Evolutionary conservation across 768 basidiomycete species (phyloP).

Genomic region (Lactarius tabidus): DNA sequence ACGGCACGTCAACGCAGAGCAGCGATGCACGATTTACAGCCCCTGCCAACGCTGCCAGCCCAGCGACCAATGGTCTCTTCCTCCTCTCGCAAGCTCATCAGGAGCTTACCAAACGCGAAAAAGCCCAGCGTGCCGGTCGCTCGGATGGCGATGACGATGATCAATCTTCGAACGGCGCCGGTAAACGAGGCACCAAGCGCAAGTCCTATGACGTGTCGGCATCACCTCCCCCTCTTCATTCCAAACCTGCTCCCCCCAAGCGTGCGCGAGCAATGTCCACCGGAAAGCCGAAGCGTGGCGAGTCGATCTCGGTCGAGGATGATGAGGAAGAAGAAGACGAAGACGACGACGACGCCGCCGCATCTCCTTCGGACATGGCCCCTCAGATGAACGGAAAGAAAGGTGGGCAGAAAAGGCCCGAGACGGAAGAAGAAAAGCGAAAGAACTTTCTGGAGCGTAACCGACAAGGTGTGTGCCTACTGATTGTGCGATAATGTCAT

Average conservation of each 20-base stretch:
- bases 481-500: constrained; percentile 10
- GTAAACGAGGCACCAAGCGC: constrained; percentile 65
- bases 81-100: constrained; percentile 93
- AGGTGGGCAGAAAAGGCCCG: constrained; percentile 62
- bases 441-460: constrained; percentile 96
- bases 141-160: constrained; percentile 30
- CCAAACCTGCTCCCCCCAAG: constrained; percentile 29
- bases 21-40: constrained; percentile 31
- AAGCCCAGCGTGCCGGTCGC: constrained; percentile 60
- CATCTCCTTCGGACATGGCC: constrained; percentile 22
- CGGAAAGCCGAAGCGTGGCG: constrained; percentile 28
- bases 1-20: constrained; percentile 14
- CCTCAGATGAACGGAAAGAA: constrained; percentile 27
- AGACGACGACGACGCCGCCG: constrained; percentile 34
- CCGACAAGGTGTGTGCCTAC: constrained; percentile 79
- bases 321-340: constrained; percentile 37
- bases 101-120: constrained; percentile 93
- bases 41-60: constrained; percentile 54
- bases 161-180: constrained; percentile 29
- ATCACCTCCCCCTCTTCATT: constrained; percentile 25
- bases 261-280: constrained; percentile 36
- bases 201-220: constrained; percentile 53
- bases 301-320: constrained; percentile 29
- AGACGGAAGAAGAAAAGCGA: constrained; percentile 98
- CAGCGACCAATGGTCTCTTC: constrained; percentile 90